Percentiles rank a stretch among this genome's conserved stretches.
Conservation (phyloP, 2,329 filamentous ascomycete species). For the Myriosclerotinia scirpicola region DNA sequence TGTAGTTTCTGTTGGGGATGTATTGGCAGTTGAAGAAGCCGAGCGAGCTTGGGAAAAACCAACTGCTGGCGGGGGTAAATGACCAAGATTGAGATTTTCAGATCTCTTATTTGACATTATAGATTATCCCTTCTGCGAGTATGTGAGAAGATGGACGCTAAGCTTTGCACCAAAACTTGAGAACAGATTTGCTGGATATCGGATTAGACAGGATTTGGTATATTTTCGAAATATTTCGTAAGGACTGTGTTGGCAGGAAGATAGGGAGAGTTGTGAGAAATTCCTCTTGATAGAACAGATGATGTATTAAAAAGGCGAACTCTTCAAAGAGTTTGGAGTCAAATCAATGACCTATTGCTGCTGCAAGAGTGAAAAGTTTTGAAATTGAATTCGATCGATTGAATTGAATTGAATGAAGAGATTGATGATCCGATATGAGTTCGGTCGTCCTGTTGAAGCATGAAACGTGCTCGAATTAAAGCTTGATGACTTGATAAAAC, state of each 20-base stretch:
- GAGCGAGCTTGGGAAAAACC: slow-evolving; percentile 47
- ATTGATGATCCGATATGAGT: slow-evolving; percentile 35
- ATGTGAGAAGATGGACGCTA: slow-evolving; percentile 25
- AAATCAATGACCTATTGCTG: slow-evolving; percentile 32
- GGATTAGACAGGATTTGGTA: background rate
- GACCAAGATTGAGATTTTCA: slow-evolving; percentile 84
- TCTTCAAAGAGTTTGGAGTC: slow-evolving; percentile 25
- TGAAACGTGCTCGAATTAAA: slow-evolving; percentile 25
- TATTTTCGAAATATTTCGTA: slow-evolving; percentile 21
- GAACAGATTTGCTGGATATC: slow-evolving; percentile 5
- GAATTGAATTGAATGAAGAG: slow-evolving; percentile 36
- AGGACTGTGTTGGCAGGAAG: slow-evolving; percentile 30
- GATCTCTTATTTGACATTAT: slow-evolving; percentile 91
- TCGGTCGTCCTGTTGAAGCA: slow-evolving; percentile 38
- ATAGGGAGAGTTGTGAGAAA: slow-evolving; percentile 9
- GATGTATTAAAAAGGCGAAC: slow-evolving; percentile 34
- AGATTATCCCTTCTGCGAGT: slow-evolving; percentile 55
- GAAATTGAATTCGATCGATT: slow-evolving; percentile 25
- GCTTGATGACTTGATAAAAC: slow-evolving; percentile 4
- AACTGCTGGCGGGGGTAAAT: slow-evolving; percentile 54
- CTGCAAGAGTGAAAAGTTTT: slow-evolving; percentile 7
- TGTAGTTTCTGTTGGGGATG: slow-evolving; percentile 75
- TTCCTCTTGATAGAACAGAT: slow-evolving; percentile 23
- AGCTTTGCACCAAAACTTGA: background rate
- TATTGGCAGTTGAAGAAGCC: slow-evolving; percentile 75